phyloP scores from a whole-genome alignment of 2,329 filamentous ascomycete species.

The Diaporthe sp. region DNA sequence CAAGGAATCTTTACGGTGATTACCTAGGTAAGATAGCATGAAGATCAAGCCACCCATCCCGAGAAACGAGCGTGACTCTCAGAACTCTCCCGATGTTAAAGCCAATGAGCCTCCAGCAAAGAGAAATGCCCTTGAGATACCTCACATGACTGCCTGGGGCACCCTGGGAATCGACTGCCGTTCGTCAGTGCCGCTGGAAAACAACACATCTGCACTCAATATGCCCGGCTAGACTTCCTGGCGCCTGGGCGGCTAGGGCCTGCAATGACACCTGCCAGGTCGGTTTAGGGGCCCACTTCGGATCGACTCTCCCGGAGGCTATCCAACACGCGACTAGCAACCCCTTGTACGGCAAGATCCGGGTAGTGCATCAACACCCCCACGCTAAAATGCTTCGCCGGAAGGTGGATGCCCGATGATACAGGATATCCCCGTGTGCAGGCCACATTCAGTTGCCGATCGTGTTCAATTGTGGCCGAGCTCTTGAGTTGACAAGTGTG shows the following conservation, averaged over 20 bases:
- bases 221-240: not conserved
- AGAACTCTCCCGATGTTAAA: not conserved
- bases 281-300: not conserved
- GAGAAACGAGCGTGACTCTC: not conserved
- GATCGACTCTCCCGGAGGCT: not conserved
- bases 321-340: not conserved
- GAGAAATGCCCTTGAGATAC: not conserved
- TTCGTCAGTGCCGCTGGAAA: not conserved
- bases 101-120: not conserved
- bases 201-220: not conserved
- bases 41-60: not conserved
- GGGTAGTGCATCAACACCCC: not conserved
- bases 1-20: not conserved
- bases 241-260: not conserved
- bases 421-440: not conserved
- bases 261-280: not conserved
- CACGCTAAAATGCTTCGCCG: not conserved
- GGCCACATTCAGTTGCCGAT: not conserved
- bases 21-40: not conserved
- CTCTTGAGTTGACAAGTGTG: not conserved
- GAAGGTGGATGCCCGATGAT: not conserved
- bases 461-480: not conserved
- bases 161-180: slow-evolving; percentile 1
- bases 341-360: slow-evolving; percentile 3
- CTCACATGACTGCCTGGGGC: not conserved